Conservation (phyloP, 805 yeast species). For the Candida oleophila region DNA sequence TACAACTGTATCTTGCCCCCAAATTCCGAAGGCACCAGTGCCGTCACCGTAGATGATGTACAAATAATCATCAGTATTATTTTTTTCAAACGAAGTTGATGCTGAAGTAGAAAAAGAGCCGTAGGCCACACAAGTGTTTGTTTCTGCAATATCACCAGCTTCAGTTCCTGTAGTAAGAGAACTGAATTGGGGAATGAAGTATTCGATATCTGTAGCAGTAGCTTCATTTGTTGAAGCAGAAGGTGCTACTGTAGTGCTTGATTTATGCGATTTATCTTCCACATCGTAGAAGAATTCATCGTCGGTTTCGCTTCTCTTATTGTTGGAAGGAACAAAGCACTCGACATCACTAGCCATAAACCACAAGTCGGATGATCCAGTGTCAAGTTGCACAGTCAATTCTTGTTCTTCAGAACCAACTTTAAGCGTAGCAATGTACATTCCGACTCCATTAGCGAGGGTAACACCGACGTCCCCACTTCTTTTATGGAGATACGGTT, state of each 20-base stretch:
- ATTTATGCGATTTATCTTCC: not conserved
- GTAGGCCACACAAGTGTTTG: slow-evolving; percentile 41
- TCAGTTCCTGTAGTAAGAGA: not conserved
- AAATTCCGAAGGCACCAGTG: slow-evolving; percentile 47
- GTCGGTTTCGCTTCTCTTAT: slow-evolving; percentile 4
- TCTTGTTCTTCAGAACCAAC: slow-evolving; percentile 29
- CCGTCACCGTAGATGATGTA: slow-evolving; percentile 48
- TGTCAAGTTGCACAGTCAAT: slow-evolving; percentile 9
- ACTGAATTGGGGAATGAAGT: not conserved
- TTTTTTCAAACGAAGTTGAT: slow-evolving; percentile 39
- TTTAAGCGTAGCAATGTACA: slow-evolving; percentile 24
- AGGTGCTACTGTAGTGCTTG: not conserved
- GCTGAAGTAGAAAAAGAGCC: slow-evolving; percentile 48
- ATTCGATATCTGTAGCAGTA: not conserved
- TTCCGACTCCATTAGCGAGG: slow-evolving; percentile 23
- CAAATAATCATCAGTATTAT: slow-evolving; percentile 41
- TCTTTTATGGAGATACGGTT: slow-evolving; percentile 16
- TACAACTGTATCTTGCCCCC: slow-evolving; percentile 63
- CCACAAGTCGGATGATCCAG: slow-evolving; percentile 6
- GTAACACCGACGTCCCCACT: slow-evolving; percentile 17
- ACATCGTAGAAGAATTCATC: not conserved
- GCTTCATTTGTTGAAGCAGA: no score
- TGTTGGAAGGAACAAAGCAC: slow-evolving; percentile 14
- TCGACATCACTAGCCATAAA: slow-evolving; percentile 29
- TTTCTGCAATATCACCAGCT: slow-evolving; percentile 5